phyloP scores from a whole-genome alignment of 2,329 filamentous ascomycete genomes.

The Helotiales sp. region DNA sequence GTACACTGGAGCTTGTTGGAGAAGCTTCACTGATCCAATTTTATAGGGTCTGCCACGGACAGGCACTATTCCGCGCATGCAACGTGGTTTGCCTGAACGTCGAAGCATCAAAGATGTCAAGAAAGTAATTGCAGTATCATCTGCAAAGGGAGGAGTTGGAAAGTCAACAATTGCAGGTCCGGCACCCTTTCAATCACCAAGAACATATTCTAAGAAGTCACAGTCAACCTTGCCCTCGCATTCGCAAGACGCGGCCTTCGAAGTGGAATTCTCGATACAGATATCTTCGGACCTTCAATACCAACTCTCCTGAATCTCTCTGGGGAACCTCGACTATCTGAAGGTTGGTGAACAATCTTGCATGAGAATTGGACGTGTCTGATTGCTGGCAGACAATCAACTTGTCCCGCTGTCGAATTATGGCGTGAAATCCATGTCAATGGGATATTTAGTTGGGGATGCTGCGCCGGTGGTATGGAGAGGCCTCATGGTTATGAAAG shows the following conservation, averaged over 20 bases:
- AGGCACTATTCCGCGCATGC: slow-evolving; percentile 74
- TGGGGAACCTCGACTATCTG: slow-evolving; percentile 76
- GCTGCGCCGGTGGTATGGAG: slow-evolving; percentile 90
- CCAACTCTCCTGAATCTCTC: slow-evolving; percentile 86
- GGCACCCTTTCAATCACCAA: slow-evolving; percentile 29
- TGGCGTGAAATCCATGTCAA: slow-evolving; percentile 97
- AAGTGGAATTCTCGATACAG: slow-evolving; percentile 88
- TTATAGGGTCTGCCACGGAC: slow-evolving; percentile 83
- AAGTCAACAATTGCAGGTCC: slow-evolving; percentile 90
- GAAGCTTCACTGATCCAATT: slow-evolving; percentile 7
- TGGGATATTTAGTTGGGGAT: slow-evolving; percentile 88
- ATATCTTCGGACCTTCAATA: slow-evolving; percentile 95
- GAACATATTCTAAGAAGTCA: slow-evolving; percentile 12
- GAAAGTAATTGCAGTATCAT: slow-evolving; percentile 96
- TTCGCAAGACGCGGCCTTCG: slow-evolving; percentile 83
- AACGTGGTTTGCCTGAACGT: slow-evolving; percentile 80
- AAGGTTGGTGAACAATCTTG: slow-evolving; percentile 57
- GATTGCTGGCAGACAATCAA: slow-evolving; percentile 65
- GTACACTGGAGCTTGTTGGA: not conserved
- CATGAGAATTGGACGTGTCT: slow-evolving; percentile 26
- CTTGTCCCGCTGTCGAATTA: slow-evolving; percentile 91
- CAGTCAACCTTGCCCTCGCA: slow-evolving; percentile 81
- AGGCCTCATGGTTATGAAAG: slow-evolving; percentile 97
- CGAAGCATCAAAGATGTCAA: slow-evolving; percentile 82
- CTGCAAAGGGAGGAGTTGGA: slow-evolving; percentile 96